Base-by-base conservation (phyloP, 352 stramenopile species). In the Globisporangium alternatum region DNA sequence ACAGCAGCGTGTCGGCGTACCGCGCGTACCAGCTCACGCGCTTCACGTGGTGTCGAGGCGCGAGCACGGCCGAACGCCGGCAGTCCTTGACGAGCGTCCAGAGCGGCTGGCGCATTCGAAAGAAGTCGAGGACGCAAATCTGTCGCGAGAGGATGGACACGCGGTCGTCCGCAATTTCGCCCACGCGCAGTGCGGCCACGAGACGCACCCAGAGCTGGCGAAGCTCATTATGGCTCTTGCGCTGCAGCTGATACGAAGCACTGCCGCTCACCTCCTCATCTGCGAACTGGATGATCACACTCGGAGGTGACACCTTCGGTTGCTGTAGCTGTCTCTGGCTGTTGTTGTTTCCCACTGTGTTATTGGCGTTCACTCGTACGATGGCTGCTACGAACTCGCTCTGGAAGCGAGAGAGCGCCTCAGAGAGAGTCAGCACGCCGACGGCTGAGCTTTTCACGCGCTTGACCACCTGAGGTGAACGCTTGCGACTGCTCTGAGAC, bases 21-120 rank as follows among this genome's bases (percentile, higher is more conserved):
- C 65, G 43, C 6, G 68, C 68, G 35, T 75, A 78, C 30, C 60
- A 62, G 6, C 55, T 52, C n/a, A 80, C 55, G 43, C 67, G 74
- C 13, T 65, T 63, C 12, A 77, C 7, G 12, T 67, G 52, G 25
- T 77, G 60, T 10, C 53, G 49, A 12, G 62, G 67, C 1, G 60
- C 54, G 2, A 70, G 49, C n/a, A 63, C 54, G 1, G 25, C 62
- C 0, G 64, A 65, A 19, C 68, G 47, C 8, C 74, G 55, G 22
- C 71, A 81, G 54, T 81, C 74, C 39, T 81, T 81, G 12, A 78
- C 60, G 39, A 71, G 70, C 6, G 64, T 77, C 71, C 74, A 78
- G 19, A 68, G 61, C 22, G 71, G 71, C 33, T 74, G 65, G 8
- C 65, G 61, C 1, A 56, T 61, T 0, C 71, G 68, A 19, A 81